Evolutionary conservation across 2,329 filamentous ascomycete species (phyloP).

Genomic region (Xylaria hypoxylon): DNA sequence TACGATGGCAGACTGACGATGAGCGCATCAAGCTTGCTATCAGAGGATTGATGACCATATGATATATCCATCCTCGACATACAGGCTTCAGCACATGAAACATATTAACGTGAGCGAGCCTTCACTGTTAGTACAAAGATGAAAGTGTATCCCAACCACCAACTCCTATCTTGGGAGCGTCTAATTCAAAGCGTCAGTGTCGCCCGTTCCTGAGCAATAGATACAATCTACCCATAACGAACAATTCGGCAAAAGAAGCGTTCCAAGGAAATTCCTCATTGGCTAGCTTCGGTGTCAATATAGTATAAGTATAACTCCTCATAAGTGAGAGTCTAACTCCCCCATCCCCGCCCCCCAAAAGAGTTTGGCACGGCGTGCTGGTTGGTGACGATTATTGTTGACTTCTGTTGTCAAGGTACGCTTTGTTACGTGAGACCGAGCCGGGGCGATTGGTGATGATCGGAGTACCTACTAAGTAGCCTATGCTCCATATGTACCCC

Average conservation of each 20-base stretch:
- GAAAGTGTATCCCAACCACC: slow-evolving; percentile 12
- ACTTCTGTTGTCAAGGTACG: not conserved
- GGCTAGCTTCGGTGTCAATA: not conserved
- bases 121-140: not conserved
- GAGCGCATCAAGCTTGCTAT: too few species aligned
- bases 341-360: too few species aligned
- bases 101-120: too few species aligned
- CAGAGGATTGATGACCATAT: too few species aligned
- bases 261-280: not conserved
- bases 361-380: not conserved
- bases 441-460: not conserved
- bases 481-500: slow-evolving; percentile 6
- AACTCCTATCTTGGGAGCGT: too few species aligned
- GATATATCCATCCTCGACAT: too few species aligned
- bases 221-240: not conserved
- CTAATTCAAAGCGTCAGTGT: not conserved
- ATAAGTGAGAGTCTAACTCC: not conserved
- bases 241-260: not conserved
- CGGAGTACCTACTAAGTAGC: too few species aligned
- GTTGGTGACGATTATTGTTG: not conserved
- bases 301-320: not conserved
- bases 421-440: not conserved
- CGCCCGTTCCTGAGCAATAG: not conserved
- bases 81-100: too few species aligned
- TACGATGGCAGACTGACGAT: too few species aligned